phyloP scores from a whole-genome alignment of 2,329 filamentous ascomycete genomes.

The Diaporthe sp. region DNA sequence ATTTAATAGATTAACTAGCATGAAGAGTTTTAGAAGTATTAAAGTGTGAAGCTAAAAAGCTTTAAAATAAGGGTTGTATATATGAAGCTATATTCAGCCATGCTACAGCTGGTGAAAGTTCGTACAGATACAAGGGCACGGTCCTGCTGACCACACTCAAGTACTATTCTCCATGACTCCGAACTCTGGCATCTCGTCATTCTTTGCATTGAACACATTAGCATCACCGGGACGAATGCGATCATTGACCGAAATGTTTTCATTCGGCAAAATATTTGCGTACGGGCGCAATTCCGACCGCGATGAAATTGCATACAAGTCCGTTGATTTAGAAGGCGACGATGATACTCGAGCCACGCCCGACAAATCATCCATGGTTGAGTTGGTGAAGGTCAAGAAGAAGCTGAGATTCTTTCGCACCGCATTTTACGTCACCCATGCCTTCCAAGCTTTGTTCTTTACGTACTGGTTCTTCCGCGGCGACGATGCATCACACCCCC shows the following conservation, averaged over 20 bases:
- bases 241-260: not conserved
- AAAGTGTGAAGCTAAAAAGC: not conserved
- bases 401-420: conserved; percentile 19
- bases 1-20: not conserved
- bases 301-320: conserved; percentile 20
- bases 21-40: not conserved
- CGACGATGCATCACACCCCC: not conserved
- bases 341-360: not conserved
- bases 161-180: not conserved
- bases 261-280: conserved; percentile 3
- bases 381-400: conserved; percentile 5
- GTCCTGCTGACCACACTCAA: not conserved
- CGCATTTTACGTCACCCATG: conserved; percentile 6
- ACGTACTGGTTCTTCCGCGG: not conserved
- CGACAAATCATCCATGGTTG: not conserved
- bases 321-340: conserved; percentile 10
- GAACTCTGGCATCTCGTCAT: not conserved
- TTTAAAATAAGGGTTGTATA: not conserved
- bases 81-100: no score
- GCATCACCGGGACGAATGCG: not conserved
- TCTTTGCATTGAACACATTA: not conserved
- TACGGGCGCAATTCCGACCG: not conserved
- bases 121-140: not conserved
- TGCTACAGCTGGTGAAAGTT: not conserved
- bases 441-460: conserved; percentile 6